phyloP scores from a whole-genome alignment of 2,329 filamentous ascomycete genomes.

The Penicillium glabrum region DNA sequence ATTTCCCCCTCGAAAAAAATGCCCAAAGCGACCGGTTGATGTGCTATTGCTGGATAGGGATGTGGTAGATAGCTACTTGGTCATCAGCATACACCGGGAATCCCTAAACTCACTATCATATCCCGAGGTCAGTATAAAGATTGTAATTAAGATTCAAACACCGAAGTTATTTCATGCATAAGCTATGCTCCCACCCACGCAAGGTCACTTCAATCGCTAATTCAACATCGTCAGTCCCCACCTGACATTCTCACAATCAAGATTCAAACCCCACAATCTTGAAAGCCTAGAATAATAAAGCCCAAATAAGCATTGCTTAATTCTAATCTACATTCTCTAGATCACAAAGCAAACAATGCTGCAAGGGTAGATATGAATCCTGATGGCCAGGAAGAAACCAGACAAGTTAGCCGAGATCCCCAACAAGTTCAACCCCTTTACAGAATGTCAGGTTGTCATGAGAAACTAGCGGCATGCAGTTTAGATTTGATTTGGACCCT shows the following conservation, averaged over 20 bases:
- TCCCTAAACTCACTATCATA: too few relatives aligned
- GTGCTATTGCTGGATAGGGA: not conserved
- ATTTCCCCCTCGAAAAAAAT: not conserved
- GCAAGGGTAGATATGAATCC: slow-evolving; percentile 15
- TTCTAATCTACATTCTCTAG: slow-evolving; percentile 9
- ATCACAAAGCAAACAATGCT: slow-evolving; percentile 14
- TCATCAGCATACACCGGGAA: too few relatives aligned
- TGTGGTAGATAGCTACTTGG: too few relatives aligned
- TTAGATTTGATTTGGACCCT: slow-evolving; percentile 4
- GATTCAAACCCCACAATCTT: not conserved
- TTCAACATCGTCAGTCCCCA: not conserved
- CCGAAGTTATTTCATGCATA: not conserved
- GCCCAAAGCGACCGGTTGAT: not conserved
- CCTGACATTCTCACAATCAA: not conserved
- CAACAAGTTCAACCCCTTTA: slow-evolving; percentile 10
- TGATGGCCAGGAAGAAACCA: slow-evolving; percentile 6
- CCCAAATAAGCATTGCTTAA: not conserved
- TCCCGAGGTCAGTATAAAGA: not conserved
- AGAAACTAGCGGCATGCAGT: slow-evolving; percentile 14
- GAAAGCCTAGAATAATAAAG: not conserved
- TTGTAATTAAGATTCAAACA: not conserved
- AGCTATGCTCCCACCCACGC: not conserved
- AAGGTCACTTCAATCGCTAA: not conserved
- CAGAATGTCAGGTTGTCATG: slow-evolving; percentile 12
- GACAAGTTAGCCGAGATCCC: slow-evolving; percentile 12